Percentiles rank a stretch among this genome's conserved stretches.
Conservation (phyloP, 2,329 filamentous ascomycete genomes). For the Stachybotrys chartarum region DNA sequence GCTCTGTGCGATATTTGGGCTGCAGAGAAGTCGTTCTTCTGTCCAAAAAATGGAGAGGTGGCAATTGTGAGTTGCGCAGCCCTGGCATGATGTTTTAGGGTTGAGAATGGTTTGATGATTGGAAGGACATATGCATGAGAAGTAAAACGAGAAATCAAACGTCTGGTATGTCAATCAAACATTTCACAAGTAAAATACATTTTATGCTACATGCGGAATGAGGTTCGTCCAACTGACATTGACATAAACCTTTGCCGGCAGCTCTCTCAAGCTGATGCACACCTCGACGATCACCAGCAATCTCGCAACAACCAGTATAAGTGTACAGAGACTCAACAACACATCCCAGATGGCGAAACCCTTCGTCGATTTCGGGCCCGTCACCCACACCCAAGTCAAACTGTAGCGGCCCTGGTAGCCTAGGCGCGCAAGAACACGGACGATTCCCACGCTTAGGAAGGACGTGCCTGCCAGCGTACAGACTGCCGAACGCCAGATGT, state of each 20-base stretch:
- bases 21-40: slow-evolving; percentile 12
- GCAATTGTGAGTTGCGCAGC: slow-evolving; percentile 11
- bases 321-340: not conserved
- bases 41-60: slow-evolving; percentile 15
- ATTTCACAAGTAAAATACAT: too few relatives aligned
- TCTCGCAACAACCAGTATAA: not conserved
- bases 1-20: slow-evolving; percentile 9
- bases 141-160: too few relatives aligned
- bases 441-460: not conserved
- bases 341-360: not conserved
- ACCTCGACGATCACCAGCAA: not conserved
- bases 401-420: not conserved
- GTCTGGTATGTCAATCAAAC: too few relatives aligned
- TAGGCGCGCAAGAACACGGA: not conserved
- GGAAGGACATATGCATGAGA: too few relatives aligned
- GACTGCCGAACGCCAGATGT: not conserved
- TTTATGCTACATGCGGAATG: not conserved
- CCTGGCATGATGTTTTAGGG: too few relatives aligned
- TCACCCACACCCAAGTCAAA: not conserved
- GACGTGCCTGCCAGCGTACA: not conserved
- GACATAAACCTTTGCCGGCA: not conserved
- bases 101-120: too few relatives aligned
- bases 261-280: not conserved
- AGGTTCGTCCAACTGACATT: not conserved
- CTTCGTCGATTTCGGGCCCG: not conserved